Evolutionary conservation across 257 asterid genomes (phyloP), one percentile per base, ranked within the genome.

Genomic region (Penstemon newberryi): DNA sequence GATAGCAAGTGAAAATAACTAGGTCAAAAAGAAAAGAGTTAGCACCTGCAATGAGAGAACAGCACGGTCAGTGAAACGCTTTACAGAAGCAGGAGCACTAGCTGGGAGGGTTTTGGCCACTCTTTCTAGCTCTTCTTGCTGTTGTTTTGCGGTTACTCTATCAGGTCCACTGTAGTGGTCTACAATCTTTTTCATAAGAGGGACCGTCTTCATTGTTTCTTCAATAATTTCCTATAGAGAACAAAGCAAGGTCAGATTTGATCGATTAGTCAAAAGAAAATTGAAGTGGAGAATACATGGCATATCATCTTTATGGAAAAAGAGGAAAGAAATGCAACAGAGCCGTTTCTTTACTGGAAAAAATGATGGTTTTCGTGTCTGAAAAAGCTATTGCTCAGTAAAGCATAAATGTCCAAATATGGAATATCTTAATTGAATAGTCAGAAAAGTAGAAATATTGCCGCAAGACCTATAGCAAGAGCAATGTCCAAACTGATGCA

Each of bases 131-230:
- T 94, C 96, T 79, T 69, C 78, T 18, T 71, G 72, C 65, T 93
- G 97, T 70, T 84, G 88, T 81, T 85, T 88, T 49, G 99, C 97
- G 40, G 97, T 90, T 54, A 83, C 89, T 86, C 89, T 82, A 71
- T 85, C 90, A 38, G 96, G 95, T 61, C 99, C 99, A 77, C 92
- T 76, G 64, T 88, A 90, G 60, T 85, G 71, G 72, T 90, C 96
- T 37, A 90, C 85, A 54, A 90, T 82, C 82, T 82, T 77, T 82
- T 90, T 77, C 55, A 87, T 62, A 65, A 88, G 84, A 36, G 99
- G 99, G 67, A 90, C 92, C 7, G 56, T 77, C 72, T 83, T 76
- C 99, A 93, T 90, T 12, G 92, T 75, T 65, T 85, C 92, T 71
- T 90, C 80, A 12, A 90, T 72, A 56, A 81, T 77, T 80, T 85